Conservation (phyloP, 768 basidiomycete species). For the Lactarius deliciosus region DNA sequence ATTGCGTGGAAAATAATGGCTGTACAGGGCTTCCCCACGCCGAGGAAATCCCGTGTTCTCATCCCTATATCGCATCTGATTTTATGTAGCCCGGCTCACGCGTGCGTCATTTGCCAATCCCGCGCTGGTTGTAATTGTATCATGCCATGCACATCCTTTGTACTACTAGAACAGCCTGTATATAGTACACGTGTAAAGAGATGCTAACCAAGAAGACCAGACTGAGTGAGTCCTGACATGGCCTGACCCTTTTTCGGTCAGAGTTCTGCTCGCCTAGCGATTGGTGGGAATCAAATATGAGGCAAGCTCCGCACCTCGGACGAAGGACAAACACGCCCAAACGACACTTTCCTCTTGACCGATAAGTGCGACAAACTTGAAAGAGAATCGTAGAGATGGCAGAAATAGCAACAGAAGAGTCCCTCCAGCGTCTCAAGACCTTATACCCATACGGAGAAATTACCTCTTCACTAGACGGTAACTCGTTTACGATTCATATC, state of each 20-base stretch:
- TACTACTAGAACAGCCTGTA: background rate
- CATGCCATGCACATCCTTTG: background rate
- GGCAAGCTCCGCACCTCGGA: slow-evolving; percentile 1
- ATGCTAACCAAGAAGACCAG: background rate
- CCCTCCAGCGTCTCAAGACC: slow-evolving; percentile 46
- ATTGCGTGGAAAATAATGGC: slow-evolving; percentile 32
- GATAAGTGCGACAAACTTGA: background rate
- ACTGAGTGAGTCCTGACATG: background rate
- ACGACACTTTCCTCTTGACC: slow-evolving; percentile 1
- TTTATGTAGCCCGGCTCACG: slow-evolving; percentile 10
- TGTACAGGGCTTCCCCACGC: slow-evolving; percentile 30
- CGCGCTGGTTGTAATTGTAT: background rate
- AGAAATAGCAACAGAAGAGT: slow-evolving; percentile 41
- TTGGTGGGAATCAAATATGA: background rate
- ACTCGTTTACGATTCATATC: slow-evolving; percentile 9
- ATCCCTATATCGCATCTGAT: slow-evolving; percentile 30
- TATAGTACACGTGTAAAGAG: background rate
- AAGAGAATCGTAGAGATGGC: slow-evolving; percentile 28
- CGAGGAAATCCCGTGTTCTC: slow-evolving; percentile 30
- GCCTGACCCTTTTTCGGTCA: background rate
- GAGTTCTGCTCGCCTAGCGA: background rate
- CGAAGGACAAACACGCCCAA: slow-evolving; percentile 16
- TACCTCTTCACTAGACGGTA: slow-evolving; percentile 28
- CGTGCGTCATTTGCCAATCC: background rate
- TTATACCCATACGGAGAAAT: slow-evolving; percentile 42